Evolutionary conservation across 371 early-diverging fungal genomes (phyloP).

Genomic region (Apophysomyces elegans): DNA sequence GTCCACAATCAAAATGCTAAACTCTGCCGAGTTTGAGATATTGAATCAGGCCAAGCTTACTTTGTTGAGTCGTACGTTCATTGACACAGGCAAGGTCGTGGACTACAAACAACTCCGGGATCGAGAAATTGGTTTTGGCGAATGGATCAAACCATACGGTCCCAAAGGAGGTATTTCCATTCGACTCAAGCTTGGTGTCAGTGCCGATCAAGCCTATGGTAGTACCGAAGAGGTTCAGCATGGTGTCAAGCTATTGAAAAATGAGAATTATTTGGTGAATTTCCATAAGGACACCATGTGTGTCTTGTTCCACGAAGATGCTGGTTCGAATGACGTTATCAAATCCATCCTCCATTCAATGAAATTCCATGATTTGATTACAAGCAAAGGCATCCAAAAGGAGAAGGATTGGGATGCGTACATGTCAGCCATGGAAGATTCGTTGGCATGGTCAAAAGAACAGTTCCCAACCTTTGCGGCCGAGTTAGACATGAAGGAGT

Average conservation of each 20-base stretch:
- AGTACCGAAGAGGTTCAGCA: slow-evolving; percentile 42
- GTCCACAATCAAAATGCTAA: slow-evolving; percentile 57
- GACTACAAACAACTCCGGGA: slow-evolving; percentile 45
- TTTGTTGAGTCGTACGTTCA: slow-evolving; percentile 52
- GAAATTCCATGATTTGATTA: slow-evolving; percentile 51
- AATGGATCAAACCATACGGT: slow-evolving; percentile 59
- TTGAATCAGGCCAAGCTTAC: slow-evolving; percentile 65
- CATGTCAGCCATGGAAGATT: slow-evolving; percentile 34
- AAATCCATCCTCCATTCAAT: slow-evolving; percentile 64
- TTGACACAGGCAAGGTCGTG: slow-evolving; percentile 46
- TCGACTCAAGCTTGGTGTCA: slow-evolving; percentile 45
- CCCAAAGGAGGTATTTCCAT: slow-evolving; percentile 33
- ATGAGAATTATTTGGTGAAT: slow-evolving; percentile 52
- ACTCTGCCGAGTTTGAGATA: slow-evolving; percentile 70
- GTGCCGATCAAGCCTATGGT: slow-evolving; percentile 50
- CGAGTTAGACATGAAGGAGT: slow-evolving; percentile 57
- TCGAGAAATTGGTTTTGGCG: slow-evolving; percentile 64
- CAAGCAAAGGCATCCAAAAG: slow-evolving; percentile 24
- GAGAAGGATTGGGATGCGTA: slow-evolving; percentile 40
- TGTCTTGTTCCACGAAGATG: slow-evolving; percentile 60
- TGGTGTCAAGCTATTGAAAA: slow-evolving; percentile 40
- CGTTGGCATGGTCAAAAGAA: slow-evolving; percentile 53
- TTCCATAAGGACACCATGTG: slow-evolving; percentile 49
- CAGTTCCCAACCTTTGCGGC: slow-evolving; percentile 52
- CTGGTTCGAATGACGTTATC: slow-evolving; percentile 57